These are phyloP conservation scores for Pestalotiopsis sp. DNA, from an alignment of 2,329 filamentous ascomycete genomes.

Conservation along the genomic window DNA sequence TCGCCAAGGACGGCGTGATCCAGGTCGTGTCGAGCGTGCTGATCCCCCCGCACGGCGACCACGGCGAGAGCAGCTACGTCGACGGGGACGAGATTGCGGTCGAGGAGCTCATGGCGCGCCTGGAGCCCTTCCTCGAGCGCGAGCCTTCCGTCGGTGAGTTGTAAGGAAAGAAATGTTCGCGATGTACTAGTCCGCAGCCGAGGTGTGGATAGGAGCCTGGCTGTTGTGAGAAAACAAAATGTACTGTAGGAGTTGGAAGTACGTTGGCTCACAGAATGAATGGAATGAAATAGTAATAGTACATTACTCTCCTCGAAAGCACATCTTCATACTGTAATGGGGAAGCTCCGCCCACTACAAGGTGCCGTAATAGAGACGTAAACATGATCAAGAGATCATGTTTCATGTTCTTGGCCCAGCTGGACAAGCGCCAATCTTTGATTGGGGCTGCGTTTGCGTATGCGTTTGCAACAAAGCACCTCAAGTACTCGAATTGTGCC, in stretches of 20 bases:
- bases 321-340: too few relatives aligned
- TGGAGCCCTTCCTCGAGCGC: constrained; percentile 32
- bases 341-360: too few relatives aligned
- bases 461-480: too few relatives aligned
- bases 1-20: constrained; percentile 80
- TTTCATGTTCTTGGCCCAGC: too few relatives aligned
- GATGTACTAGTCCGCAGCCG: background rate
- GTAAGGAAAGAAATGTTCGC: background rate
- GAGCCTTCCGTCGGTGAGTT: background rate
- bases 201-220: background rate
- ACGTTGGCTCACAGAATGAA: background rate
- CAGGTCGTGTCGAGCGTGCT: constrained; percentile 75
- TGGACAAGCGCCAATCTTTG: too few relatives aligned
- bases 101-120: constrained; percentile 61
- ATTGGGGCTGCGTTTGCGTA: too few relatives aligned
- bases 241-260: background rate
- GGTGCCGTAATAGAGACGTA: too few relatives aligned
- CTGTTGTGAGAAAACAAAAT: background rate
- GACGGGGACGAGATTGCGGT: constrained; percentile 55
- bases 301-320: too few relatives aligned
- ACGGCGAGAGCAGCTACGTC: constrained; percentile 33
- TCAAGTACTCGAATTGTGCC: too few relatives aligned
- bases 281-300: background rate
- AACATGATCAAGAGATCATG: too few relatives aligned
- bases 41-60: constrained; percentile 69